Base-by-base conservation (phyloP, 352 stramenopile genomes). In the Globisporangium okanoganense region DNA sequence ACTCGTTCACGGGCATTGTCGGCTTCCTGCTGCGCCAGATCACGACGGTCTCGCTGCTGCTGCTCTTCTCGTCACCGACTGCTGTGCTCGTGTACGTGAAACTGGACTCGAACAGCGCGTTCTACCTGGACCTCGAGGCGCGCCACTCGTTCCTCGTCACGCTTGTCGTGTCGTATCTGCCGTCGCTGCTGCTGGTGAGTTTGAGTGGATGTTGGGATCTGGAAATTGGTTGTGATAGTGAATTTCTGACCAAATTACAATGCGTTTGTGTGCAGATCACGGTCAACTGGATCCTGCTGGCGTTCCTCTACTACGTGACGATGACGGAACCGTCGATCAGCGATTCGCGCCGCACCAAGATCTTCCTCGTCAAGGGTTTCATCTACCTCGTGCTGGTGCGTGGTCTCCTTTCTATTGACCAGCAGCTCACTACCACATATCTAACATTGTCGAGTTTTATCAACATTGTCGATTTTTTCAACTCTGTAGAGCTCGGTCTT, bases 41-140 rank as follows among this genome's bases (percentile, higher is more conserved):
- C 4, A 61, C 67, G 4, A 92, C 82, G 24, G 50, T 91, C 13
- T 56, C 58, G 24, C 61, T 94, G 31, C 54, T 94, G 29, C 57
- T 90, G 35, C 53, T 94, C 16, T 91, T 92, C 51, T 92, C 82
- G 29, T 90, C 82, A 25, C 82, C 85, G 0, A 90, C 81, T 1
- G 81, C 82, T 5, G 81, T 94, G 59, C 78, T 92, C 56, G 82
- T 94, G 62, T 94, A 89, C 66, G 78, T 94, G 58, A 89, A 90
- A 51, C 67, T 94, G 9, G 81, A 92, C 61, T 76, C 76, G n/a
- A 69, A 66, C 45, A 92, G 82, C 43, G 64, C 64, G 31, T 55
- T 94, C 33, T 92, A 92, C 64, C 55, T 61, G 9, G 66, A 69
- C 22, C 56, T 92, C 4, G 69, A 79, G 62, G 61, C 57, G 25